phyloP scores from a whole-genome alignment of 306 rosid genomes.

The Castanea crenata region DNA sequence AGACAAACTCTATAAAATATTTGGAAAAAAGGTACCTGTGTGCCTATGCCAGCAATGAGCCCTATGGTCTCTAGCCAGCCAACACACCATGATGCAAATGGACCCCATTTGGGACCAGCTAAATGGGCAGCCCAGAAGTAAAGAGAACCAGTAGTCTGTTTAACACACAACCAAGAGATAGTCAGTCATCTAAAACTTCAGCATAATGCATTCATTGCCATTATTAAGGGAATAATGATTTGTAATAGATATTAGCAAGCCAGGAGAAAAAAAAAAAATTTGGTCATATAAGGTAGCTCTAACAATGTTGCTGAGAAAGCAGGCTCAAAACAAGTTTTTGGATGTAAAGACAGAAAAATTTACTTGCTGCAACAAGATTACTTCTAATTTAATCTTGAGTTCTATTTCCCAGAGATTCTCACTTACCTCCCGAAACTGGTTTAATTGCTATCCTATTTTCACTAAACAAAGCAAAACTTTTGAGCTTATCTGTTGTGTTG shows the following conservation, averaged over 20 bases:
- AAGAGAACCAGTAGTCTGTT: constrained; percentile 87
- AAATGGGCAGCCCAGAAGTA: constrained; percentile 97
- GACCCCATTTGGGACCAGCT: constrained; percentile 92
- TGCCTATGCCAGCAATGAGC: constrained; percentile 78
- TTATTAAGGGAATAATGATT: not conserved
- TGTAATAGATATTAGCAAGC: not conserved
- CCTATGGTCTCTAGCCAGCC: constrained; percentile 95
- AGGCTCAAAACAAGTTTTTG: not conserved
- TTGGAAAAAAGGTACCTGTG: constrained; percentile 55
- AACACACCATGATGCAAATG: constrained; percentile 91
- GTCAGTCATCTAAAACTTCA: not conserved
- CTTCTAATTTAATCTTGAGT: not conserved
- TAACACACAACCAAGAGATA: constrained; percentile 12
- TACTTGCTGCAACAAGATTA: not conserved
- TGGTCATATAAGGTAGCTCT: not conserved
- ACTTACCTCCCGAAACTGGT: not conserved
- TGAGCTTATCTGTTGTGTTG: not conserved
- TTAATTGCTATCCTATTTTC: not conserved
- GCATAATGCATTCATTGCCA: not conserved
- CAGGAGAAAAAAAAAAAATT: not conserved
- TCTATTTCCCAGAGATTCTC: not conserved
- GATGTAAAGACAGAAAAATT: not conserved
- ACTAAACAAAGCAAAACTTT: not conserved
- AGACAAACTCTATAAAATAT: not conserved
- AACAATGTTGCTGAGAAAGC: not conserved